Percentiles rank a stretch among this genome's conserved stretches.
These are phyloP conservation scores for Hypoxylon sp. DNA, from an alignment of 2,329 filamentous ascomycete genomes.

Conservation along the genomic window DNA sequence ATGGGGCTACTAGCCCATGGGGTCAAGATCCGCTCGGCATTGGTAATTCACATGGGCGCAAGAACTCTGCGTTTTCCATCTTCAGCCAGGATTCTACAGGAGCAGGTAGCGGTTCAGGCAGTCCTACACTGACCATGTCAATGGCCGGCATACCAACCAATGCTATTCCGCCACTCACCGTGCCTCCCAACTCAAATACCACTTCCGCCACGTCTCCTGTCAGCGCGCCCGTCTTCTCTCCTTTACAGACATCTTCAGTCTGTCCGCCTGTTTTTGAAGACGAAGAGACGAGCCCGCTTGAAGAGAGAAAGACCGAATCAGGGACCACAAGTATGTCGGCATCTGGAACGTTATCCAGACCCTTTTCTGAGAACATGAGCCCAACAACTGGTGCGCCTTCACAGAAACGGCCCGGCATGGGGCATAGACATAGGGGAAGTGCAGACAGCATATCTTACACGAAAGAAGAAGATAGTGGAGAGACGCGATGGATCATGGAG, in stretches of 20 bases:
- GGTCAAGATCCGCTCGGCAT: conserved; percentile 50
- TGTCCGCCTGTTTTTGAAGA: conserved; percentile 61
- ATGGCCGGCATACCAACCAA: conserved; percentile 52
- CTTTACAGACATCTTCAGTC: conserved; percentile 46
- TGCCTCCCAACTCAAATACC: conserved; percentile 46
- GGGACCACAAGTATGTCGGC: conserved; percentile 30
- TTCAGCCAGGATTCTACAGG: conserved; percentile 64
- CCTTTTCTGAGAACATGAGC: conserved; percentile 45
- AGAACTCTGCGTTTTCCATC: conserved; percentile 66
- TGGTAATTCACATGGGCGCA: conserved; percentile 58
- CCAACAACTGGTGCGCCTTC: conserved; percentile 43
- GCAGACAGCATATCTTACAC: conserved; percentile 80
- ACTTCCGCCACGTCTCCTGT: conserved; percentile 48
- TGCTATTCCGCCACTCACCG: conserved; percentile 41
- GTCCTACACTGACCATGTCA: conserved; percentile 66
- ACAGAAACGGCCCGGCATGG: conserved; percentile 54
- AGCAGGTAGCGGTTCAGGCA: conserved; percentile 62
- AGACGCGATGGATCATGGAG: conserved; percentile 78
- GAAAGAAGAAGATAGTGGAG: conserved; percentile 71
- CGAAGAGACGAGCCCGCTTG: conserved; percentile 53
- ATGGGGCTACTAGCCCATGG: conserved; percentile 63
- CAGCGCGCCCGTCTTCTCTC: conserved; percentile 45
- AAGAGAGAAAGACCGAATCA: conserved; percentile 5
- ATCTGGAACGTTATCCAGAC: conserved; percentile 39
- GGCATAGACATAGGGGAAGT: conserved; percentile 62